These are phyloP conservation scores for Diplodia sapinea DNA, from an alignment of 2,329 filamentous ascomycete genomes.

Conservation along the genomic window DNA sequence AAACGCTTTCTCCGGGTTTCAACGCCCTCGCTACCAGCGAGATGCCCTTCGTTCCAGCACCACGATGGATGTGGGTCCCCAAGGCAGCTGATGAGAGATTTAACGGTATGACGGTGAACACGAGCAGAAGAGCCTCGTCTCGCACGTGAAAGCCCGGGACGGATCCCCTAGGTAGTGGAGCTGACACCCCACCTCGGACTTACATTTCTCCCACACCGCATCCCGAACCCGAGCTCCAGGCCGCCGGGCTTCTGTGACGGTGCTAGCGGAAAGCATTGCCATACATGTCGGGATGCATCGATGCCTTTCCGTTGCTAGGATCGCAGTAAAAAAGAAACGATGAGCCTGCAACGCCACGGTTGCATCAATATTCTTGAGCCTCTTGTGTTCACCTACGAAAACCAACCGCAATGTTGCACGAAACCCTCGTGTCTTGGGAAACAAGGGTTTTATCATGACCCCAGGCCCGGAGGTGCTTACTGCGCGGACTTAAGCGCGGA, in stretches of 20 bases:
- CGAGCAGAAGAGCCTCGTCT: background rate
- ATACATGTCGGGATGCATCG: background rate
- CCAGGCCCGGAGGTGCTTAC: background rate
- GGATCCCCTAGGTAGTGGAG: background rate
- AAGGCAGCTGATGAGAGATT: background rate
- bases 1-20: background rate
- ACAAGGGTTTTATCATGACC: background rate
- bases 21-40: slow-evolving; percentile 13
- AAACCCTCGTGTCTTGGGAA: background rate
- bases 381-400: background rate
- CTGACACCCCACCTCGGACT: background rate
- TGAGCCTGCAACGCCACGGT: background rate
- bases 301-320: background rate
- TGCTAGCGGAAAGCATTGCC: slow-evolving; percentile 4
- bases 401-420: background rate
- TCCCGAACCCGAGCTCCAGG: background rate
- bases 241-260: background rate
- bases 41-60: background rate
- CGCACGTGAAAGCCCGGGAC: slow-evolving; percentile 11
- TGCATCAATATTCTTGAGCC: background rate
- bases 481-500: background rate
- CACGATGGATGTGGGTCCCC: background rate
- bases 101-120: background rate
- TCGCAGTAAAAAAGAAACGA: background rate
- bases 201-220: slow-evolving; percentile 18